Evolutionary conservation across 305 asterid genomes (phyloP).

Genomic region (Solanum aculeatissimum): DNA sequence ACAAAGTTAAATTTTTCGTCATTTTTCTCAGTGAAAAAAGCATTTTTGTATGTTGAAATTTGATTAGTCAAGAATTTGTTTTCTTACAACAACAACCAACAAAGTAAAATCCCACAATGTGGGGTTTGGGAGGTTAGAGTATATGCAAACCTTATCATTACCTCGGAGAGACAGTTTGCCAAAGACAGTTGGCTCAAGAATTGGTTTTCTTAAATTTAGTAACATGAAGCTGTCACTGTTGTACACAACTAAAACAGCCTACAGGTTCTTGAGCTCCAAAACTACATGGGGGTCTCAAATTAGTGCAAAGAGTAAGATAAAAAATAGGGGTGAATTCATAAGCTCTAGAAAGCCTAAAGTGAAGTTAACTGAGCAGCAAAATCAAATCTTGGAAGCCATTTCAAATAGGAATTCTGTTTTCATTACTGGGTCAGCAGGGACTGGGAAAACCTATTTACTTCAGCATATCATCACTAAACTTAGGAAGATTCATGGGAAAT

Average conservation of each 20-base stretch:
- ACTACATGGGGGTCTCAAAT: neutral
- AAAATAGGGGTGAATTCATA: constrained; percentile 1
- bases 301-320: constrained; percentile 7
- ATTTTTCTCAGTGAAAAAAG: neutral
- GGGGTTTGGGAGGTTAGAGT: neutral
- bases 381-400: constrained; percentile 36
- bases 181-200: neutral
- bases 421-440: constrained; percentile 73
- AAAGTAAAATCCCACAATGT: too few relatives aligned
- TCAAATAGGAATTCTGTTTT: constrained; percentile 44
- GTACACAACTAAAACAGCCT: neutral
- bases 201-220: neutral
- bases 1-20: neutral
- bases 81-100: neutral
- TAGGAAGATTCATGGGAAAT: constrained; percentile 35
- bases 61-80: neutral
- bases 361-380: constrained; percentile 55
- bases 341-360: constrained; percentile 15
- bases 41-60: neutral
- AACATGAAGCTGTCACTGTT: neutral
- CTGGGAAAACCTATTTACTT: constrained; percentile 51
- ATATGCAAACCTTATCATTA: neutral
- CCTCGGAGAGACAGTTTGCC: neutral
- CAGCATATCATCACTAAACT: constrained; percentile 34
- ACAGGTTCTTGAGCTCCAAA: neutral